phyloP scores from a whole-genome alignment of 2,329 filamentous ascomycete species.

The Claviceps cyperi region DNA sequence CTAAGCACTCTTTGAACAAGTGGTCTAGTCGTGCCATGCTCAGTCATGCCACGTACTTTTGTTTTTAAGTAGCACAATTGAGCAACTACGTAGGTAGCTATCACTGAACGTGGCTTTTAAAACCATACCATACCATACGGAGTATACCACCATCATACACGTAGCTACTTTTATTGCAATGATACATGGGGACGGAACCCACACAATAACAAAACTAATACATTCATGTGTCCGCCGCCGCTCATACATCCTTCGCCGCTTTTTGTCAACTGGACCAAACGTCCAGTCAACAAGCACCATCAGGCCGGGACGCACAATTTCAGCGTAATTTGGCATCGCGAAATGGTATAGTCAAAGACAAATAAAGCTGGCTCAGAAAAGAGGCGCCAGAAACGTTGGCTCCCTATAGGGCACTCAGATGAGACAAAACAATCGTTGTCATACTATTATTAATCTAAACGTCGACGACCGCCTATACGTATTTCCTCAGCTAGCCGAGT shows the following conservation, averaged over 20 bases:
- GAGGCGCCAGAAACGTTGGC: background rate
- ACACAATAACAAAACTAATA: background rate
- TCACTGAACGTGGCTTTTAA: background rate
- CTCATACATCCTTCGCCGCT: background rate
- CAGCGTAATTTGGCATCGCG: background rate
- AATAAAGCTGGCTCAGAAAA: background rate
- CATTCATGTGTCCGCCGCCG: background rate
- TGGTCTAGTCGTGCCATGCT: no score
- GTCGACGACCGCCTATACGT: conserved; percentile 12
- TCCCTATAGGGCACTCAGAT: no score
- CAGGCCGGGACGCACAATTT: background rate
- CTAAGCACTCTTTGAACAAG: no score
- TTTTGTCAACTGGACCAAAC: background rate
- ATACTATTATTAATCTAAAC: background rate
- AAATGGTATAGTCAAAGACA: background rate
- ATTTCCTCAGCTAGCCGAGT: conserved; percentile 18
- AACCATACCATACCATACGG: background rate
- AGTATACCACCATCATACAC: background rate
- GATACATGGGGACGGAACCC: background rate
- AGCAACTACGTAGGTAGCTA: background rate
- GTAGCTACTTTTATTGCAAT: background rate
- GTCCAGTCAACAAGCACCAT: background rate
- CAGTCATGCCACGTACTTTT: background rate
- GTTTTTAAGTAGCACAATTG: background rate
- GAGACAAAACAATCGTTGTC: no score